Base-by-base conservation (phyloP, 1,139 yeast species). In the Candida tetrigidarum region DNA sequence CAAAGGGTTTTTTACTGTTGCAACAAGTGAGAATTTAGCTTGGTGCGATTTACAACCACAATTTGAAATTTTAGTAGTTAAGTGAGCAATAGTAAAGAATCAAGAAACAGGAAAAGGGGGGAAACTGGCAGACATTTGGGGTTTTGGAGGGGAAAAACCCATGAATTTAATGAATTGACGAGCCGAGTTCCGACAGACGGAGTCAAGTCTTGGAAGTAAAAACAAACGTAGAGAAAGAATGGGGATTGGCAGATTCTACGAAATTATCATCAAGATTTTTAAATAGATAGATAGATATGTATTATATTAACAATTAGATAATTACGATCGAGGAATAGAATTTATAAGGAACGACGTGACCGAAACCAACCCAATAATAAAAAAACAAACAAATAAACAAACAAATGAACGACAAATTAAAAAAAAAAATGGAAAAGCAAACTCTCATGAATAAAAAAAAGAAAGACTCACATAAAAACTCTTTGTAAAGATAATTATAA, bases 261-360 rank as follows among this genome's bases (percentile, higher is more conserved):
- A n/a, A n/a, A n/a, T n/a, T n/a, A n/a, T n/a, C n/a, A n/a, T n/a
- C n/a, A n/a, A n/a, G n/a, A n/a, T n/a, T n/a, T n/a, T n/a, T n/a
- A n/a, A n/a, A n/a, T n/a, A n/a, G n/a, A n/a, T n/a, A n/a, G n/a
- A n/a, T n/a, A n/a, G n/a, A 34, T 22, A 12, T 22, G 29, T 10
- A 29, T 37, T n/a, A n/a, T 11, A 37, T 37, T 37, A 37, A 37
- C 27, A 28, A 37, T 37, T 37, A 28, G 29, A 29, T 28, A 37
- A 28, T 37, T 37, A 37, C 35, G 35, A 28, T 37, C 41, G 39
- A 27, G 26, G 27, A 37, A 22, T 34, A 12, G 14, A 11, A 22
- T 12, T 19, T 28, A 37, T 37, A 37, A 37, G 39, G 39, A 37
- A 37, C 33, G 41, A 28, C 35, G 14, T 20, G 41, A 37, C 16